Evolutionary conservation across 1,284 basidiomycete genomes (phyloP), one percentile per base, ranked within the genome.

Genomic region (Tremellales sp.): DNA sequence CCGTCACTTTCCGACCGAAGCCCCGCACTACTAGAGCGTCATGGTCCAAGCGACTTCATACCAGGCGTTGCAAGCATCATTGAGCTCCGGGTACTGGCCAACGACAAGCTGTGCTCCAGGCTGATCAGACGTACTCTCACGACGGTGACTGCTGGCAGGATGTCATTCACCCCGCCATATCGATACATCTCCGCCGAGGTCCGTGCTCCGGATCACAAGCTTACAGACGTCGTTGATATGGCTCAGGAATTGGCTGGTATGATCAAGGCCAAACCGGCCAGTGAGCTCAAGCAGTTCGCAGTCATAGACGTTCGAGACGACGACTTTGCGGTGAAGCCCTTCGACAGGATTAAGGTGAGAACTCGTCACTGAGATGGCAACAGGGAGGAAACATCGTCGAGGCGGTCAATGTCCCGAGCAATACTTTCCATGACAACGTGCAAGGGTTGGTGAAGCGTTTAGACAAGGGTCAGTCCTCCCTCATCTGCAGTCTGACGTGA

Each of bases 341-440:
- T 36, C 19, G 15, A 6, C 5, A 15, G 15, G 33, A 6, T 4
- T 13, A 5, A 36, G 15, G 13, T 36, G 33, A 17, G 15, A 8
- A 31, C 15, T 13, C 15, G 13, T 39, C 35, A 37, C 17, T 40
- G 5, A 35, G 19, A 29, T 3, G 17, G 11, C 12, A n/a, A 10
- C 46, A 74, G 71, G 73, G 73, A n/a, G 73, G 73, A 4, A 74
- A 74, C 53, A 75, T 75, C 45, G 64, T 71, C 17, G 57, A 64
- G 21, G 70, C 68, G 1, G 22, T 67, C 35, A 73, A 73, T 51
- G 61, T 53, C 40, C 73, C 73, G 3, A 69, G 66, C 52, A 66
- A 64, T 47, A 58, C 49, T 12, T 69, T 74, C 47, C 55, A 67
- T 39, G 62, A 57, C 10, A 57, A 53, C 15, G 64, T 73, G 2